phyloP scores from a whole-genome alignment of 106 monocot species.

The Dendrobium huoshanense region DNA sequence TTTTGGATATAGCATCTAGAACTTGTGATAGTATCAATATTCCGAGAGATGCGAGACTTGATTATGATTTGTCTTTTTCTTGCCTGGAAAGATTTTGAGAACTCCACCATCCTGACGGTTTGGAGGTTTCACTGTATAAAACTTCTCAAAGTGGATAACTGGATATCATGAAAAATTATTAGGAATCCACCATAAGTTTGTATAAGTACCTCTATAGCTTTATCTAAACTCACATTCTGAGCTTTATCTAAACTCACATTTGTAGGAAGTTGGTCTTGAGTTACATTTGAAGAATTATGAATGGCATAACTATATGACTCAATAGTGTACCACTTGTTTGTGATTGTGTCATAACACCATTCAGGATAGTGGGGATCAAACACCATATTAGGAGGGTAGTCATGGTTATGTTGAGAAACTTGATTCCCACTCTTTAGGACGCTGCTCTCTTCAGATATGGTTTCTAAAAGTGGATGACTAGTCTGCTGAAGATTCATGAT shows the following conservation, averaged over 20 bases:
- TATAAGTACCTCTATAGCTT: too few relatives aligned
- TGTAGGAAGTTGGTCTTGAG: slow-evolving; percentile 14
- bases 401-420: slow-evolving; percentile 23
- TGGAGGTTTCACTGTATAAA: too few relatives aligned
- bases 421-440: slow-evolving; percentile 24
- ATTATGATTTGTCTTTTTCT: too few relatives aligned
- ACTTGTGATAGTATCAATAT: too few relatives aligned
- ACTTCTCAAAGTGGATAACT: too few relatives aligned
- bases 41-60: too few relatives aligned
- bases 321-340: slow-evolving; percentile 66
- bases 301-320: slow-evolving; percentile 57
- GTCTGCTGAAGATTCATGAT: slow-evolving; percentile 37
- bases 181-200: too few relatives aligned
- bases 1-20: too few relatives aligned
- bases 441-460: slow-evolving; percentile 40
- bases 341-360: slow-evolving; percentile 92
- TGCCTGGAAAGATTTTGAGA: too few relatives aligned
- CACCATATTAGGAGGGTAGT: slow-evolving; percentile 90
- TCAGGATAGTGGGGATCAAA: slow-evolving; percentile 92
- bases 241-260: background rate
- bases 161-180: too few relatives aligned
- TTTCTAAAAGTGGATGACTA: slow-evolving; percentile 34
- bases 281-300: slow-evolving; percentile 12
- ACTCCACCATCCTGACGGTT: too few relatives aligned
- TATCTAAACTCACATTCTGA: background rate